A percentile compares a stretch with the other conserved stretches of the same genome.
Evolutionary conservation across 2,329 filamentous ascomycete genomes (phyloP).

Genomic region (Venturia oleaginea): DNA sequence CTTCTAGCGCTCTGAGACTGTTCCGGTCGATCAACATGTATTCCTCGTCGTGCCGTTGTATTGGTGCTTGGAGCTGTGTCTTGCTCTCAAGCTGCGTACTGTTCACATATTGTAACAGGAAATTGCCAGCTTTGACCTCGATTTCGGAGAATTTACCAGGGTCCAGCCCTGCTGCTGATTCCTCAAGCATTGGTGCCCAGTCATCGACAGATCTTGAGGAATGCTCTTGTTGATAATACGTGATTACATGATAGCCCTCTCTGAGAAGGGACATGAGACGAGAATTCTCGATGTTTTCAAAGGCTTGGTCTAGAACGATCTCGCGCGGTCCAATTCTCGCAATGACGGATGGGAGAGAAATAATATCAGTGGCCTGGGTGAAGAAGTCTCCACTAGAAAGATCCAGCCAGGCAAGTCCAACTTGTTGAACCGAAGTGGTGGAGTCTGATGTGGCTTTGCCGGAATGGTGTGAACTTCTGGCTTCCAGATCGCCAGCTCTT

Average conservation of each 20-base stretch:
- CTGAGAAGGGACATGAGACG: conserved; percentile 58
- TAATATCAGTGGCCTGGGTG: conserved; percentile 65
- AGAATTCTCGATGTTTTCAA: conserved; percentile 48
- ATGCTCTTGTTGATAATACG: conserved; percentile 50
- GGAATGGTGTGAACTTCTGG: conserved; percentile 20
- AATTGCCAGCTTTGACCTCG: conserved; percentile 68
- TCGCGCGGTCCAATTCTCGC: conserved; percentile 78
- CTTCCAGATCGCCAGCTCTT: conserved; percentile 19
- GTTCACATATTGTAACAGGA: conserved; percentile 77
- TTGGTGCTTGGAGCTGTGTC: conserved; percentile 75
- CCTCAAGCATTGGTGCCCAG: conserved; percentile 73
- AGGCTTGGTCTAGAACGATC: conserved; percentile 58
- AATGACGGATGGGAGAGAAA: conserved; percentile 67
- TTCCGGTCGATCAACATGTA: conserved; percentile 89
- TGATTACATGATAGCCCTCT: conserved; percentile 67
- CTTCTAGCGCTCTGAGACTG: conserved; percentile 80
- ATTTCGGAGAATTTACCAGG: conserved; percentile 50
- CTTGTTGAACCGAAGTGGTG: conserved; percentile 21
- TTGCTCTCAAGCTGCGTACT: conserved; percentile 64
- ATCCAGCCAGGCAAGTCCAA: conserved; percentile 85
- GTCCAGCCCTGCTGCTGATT: conserved; percentile 49
- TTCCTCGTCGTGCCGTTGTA: conserved; percentile 62
- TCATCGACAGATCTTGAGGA: conserved; percentile 43
- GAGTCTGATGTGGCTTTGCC: conserved; percentile 4
- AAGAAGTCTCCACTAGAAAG: conserved; percentile 91